Percentiles rank a stretch among this genome's conserved stretches.
These are phyloP conservation scores for Astrothelium macrocarpum DNA, from an alignment of 495 filamentous ascomycete species.

Conservation along the genomic window DNA sequence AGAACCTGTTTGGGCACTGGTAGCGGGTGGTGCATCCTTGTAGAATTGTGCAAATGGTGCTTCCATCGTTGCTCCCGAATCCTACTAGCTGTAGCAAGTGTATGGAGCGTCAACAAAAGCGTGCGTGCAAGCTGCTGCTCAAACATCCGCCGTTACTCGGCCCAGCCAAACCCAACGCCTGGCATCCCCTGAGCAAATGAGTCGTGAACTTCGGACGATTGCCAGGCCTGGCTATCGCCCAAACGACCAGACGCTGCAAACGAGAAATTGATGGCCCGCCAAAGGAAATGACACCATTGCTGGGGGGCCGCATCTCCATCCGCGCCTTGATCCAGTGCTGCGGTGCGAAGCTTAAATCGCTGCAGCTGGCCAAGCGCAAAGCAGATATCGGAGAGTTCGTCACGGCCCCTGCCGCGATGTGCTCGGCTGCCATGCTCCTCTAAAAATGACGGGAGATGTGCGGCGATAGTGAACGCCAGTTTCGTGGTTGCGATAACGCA, in stretches of 20 bases:
- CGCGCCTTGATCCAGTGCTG: no score
- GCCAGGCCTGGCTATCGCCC: background rate
- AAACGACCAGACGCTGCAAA: no score
- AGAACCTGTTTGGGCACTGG: background rate
- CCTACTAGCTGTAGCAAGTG: background rate
- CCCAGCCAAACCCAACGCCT: background rate
- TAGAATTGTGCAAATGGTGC: background rate
- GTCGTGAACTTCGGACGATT: background rate
- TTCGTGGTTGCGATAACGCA: slow-evolving; percentile 3
- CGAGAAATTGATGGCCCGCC: no score
- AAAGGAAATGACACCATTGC: no score
- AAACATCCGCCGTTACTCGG: background rate
- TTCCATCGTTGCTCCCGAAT: background rate
- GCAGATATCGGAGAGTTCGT: background rate
- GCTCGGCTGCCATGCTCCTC: background rate
- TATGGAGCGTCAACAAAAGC: background rate
- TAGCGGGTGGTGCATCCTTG: background rate
- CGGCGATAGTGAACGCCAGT: background rate
- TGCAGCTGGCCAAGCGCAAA: background rate
- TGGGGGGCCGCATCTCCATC: no score
- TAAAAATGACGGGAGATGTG: slow-evolving; percentile 4
- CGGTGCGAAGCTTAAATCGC: no score
- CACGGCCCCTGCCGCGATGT: slow-evolving; percentile 1
- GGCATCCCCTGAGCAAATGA: background rate
- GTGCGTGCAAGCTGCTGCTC: background rate